Evolutionary conservation across 2,329 filamentous ascomycete genomes (phyloP).

Genomic region (Pestalotiopsis sp.): DNA sequence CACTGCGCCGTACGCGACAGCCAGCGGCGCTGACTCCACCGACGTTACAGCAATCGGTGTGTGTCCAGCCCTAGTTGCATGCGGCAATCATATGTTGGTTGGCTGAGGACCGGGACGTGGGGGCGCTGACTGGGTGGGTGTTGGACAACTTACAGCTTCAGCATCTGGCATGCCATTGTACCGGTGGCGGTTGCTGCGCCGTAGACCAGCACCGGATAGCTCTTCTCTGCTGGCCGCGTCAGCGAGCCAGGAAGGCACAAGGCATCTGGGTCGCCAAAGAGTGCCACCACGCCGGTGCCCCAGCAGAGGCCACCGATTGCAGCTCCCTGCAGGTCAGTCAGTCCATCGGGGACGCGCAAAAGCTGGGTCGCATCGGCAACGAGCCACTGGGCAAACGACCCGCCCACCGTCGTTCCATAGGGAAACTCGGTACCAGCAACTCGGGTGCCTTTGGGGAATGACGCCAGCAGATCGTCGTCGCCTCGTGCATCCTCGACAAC

Average conservation of each 20-base stretch:
- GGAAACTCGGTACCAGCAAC: slow-evolving; percentile 20
- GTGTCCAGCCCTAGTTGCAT: slow-evolving; percentile 16
- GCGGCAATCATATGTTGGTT: not conserved
- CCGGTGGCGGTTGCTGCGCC: slow-evolving; percentile 32
- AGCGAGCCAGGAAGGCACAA: slow-evolving; percentile 15
- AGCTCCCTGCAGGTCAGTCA: slow-evolving; percentile 24
- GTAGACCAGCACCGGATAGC: slow-evolving; percentile 30
- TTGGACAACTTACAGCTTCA: slow-evolving; percentile 23
- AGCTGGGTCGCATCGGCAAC: slow-evolving; percentile 14
- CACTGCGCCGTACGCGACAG: slow-evolving; percentile 23
- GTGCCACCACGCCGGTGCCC: slow-evolving; percentile 23
- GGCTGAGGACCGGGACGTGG: no score
- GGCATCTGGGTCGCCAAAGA: slow-evolving; percentile 15
- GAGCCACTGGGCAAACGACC: slow-evolving; percentile 19
- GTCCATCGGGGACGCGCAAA: slow-evolving; percentile 21
- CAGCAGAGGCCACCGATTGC: slow-evolving; percentile 28
- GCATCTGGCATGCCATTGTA: slow-evolving; percentile 30
- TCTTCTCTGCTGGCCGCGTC: slow-evolving; percentile 9
- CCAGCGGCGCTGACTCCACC: slow-evolving; percentile 19
- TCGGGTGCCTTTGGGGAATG: slow-evolving; percentile 1
- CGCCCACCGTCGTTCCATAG: slow-evolving; percentile 12
- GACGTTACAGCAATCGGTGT: slow-evolving; percentile 21
- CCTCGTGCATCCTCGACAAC: slow-evolving; percentile 11
- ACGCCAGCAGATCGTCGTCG: not conserved
- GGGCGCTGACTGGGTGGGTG: no score